Base-by-base conservation (phyloP, 2,329 filamentous ascomycete genomes). In the Phialophora tarda region DNA sequence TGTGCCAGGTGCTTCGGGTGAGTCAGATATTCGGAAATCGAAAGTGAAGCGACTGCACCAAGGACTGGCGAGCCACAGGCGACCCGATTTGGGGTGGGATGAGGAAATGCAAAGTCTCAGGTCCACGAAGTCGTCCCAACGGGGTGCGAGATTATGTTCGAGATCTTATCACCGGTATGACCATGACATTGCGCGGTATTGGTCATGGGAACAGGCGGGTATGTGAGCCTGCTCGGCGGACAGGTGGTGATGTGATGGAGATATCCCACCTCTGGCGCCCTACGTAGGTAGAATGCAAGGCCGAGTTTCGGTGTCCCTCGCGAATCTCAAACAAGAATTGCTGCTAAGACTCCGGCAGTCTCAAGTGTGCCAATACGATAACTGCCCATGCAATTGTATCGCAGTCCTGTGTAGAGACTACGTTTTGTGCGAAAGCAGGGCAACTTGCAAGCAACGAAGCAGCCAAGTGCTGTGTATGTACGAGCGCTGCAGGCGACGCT, bases 251-350 rank as follows among this genome's bases (percentile, higher is more conserved):
- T 51, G 48, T 17, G 48, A 28, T 51, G 48, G 24, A 51, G 23
- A 51, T 26, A 14, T 28, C 21, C 48, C 48, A 51, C 21, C 48
- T 12, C 10, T 23, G 48, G 24, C 21, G 21, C 21, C 21, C 12
- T 11, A 26, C 24, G 24, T 26, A 26, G 3, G 26, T 4, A 51
- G 10, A 23, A 26, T 26, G 23, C 23, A 26, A 23, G 48, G 51
- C 26, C 26, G 26, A 55, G 53, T 55, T 55, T 55, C 28, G 17
- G 12, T 55, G 12, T 4, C 12, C 14, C 53, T 55, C 53, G 53
- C 28, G 26, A 34, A 34, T 34, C 28, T 55, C 48, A 51, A 51
- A 51, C 23, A 14, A 23, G 48, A 26, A 48, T 17, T 21, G 41
- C 41, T 47, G 24, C 21, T 7, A 50, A 8, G 47, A 50, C 47